phyloP scores from a whole-genome alignment of 192 early-diverging fungal genomes.

The Coemansia aciculifera region DNA sequence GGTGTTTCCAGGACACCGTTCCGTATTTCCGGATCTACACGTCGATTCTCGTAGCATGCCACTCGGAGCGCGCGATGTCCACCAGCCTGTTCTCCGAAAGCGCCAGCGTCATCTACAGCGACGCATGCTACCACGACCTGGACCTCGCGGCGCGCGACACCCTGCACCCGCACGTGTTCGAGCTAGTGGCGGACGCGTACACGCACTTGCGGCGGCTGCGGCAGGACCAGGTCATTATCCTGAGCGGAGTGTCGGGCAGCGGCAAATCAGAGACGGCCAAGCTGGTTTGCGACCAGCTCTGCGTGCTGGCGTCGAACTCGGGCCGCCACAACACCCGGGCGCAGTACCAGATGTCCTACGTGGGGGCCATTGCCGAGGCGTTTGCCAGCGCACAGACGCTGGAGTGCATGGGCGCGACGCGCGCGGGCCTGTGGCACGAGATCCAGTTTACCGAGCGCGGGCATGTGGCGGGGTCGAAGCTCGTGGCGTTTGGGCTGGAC shows the following conservation, averaged over 20 bases:
- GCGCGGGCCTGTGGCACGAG: conserved; percentile 82
- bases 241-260: conserved; percentile 79
- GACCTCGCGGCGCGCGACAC: conserved; percentile 36
- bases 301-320: conserved; percentile 64
- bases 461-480: conserved; percentile 80
- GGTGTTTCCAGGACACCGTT: conserved; percentile 23
- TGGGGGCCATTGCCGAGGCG: conserved; percentile 74
- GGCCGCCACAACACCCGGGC: conserved; percentile 66
- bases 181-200: conserved; percentile 80
- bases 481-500: conserved; percentile 84
- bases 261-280: conserved; percentile 83
- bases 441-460: conserved; percentile 89
- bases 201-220: conserved; percentile 80
- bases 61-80: conserved; percentile 30
- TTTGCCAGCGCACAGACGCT: conserved; percentile 85
- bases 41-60: conserved; percentile 47
- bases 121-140: conserved; percentile 50
- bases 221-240: conserved; percentile 85
- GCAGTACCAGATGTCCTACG: conserved; percentile 65
- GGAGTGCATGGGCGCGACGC: conserved; percentile 74
- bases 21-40: conserved; percentile 50
- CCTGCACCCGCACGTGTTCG: conserved; percentile 77
- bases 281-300: conserved; percentile 63
- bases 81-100: conserved; percentile 33
- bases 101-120: conserved; percentile 44